Base-by-base conservation (phyloP, 2,329 filamentous ascomycete species). In the Neonectria faginata region DNA sequence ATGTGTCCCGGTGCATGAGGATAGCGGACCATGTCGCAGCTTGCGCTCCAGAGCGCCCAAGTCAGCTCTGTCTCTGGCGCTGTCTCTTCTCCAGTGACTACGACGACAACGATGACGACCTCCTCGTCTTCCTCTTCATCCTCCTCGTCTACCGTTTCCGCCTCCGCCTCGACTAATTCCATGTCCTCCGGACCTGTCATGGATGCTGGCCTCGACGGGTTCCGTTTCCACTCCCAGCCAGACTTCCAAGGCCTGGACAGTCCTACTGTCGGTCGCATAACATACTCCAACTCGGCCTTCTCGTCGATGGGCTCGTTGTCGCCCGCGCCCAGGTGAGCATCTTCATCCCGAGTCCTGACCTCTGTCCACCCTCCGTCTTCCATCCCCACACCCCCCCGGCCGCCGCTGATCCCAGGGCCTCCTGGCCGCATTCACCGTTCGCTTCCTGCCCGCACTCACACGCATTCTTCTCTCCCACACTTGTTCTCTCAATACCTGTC, bases 1-100 rank as follows among this genome's bases (percentile, higher is more conserved):
- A 72, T 74, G 70, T 66, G 70, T 74, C 73, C 66, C 54, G 64
- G 64, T 70, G 71, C 69, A 72, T 73, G 69, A 73, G 51, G 65
- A 64, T 80, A 79, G 80, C 76, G 77, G 77, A 83, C 79, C 80
- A 85, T 86, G 84, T 84, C 84, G 79, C 84, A 85, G 79, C 81
- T 82, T 80, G 79, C 80, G 77, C 79, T 80, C 78, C 82, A 80
- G 77, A 78, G 77, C 76, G 78, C 79, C 74, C 77, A 83, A 74
- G 79, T 76, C 76, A 62, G 47, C 51, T 62, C 62, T 66, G 20
- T 50, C 18, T 33, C 64, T 18, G 48, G 31, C 47, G 41, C 58
- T n/a, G 36, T 39, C 36, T 39, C 36, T 39, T 27, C 63, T 36
- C 41, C 54, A 18, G 53, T 48, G 29, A 54, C 59, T 42, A 44